A percentile compares a stretch with the other conserved stretches of the same genome.
Conservation (phyloP, 257 asterid genomes). For the Forsythia viridissima region DNA sequence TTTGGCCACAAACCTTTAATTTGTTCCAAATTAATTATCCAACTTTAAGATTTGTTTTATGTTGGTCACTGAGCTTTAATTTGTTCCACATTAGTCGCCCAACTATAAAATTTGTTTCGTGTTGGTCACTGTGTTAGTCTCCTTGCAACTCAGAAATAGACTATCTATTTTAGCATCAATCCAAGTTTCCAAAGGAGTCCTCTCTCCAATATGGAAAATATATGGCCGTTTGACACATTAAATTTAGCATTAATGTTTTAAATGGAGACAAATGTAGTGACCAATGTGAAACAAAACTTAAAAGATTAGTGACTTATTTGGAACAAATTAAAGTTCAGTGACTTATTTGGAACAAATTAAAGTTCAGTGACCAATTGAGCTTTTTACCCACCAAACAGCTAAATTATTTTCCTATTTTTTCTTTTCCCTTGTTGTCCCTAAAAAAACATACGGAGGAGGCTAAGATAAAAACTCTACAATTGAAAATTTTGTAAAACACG, state of each 20-base stretch:
- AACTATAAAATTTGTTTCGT: too few relatives aligned
- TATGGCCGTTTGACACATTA: neutral
- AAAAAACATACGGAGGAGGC: neutral
- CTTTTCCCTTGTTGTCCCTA: neutral
- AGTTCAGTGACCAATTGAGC: neutral
- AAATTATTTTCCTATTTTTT: too few relatives aligned
- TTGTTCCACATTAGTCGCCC: neutral
- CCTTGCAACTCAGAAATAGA: neutral
- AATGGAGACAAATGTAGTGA: neutral
- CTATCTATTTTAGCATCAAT: neutral
- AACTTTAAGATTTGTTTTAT: too few relatives aligned
- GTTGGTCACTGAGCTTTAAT: neutral
- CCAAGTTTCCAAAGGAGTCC: neutral
- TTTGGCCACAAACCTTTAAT: neutral
- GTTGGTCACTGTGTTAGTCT: neutral
- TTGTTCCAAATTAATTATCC: neutral
- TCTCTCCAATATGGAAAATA: neutral
- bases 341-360: neutral
- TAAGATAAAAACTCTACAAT: neutral
- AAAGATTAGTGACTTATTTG: neutral
- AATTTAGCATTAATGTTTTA: neutral
- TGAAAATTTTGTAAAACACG: conserved; percentile 7
- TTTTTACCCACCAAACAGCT: neutral
- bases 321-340: neutral
- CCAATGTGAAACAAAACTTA: neutral